phyloP scores from a whole-genome alignment of 2,329 filamentous ascomycete genomes.

The Geoglossum cookeanum region DNA sequence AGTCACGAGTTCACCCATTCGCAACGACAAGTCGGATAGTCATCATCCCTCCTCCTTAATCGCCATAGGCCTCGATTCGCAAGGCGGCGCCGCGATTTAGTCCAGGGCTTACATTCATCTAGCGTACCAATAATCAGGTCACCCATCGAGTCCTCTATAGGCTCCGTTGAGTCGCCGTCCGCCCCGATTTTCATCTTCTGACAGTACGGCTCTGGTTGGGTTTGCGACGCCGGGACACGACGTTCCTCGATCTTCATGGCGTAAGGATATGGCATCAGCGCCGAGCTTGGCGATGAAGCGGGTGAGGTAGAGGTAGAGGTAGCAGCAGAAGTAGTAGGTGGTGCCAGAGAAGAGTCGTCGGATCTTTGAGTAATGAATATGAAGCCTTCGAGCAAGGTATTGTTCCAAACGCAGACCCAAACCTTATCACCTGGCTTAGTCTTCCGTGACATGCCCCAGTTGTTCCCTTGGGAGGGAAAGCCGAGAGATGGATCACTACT shows the following conservation, averaged over 20 bases:
- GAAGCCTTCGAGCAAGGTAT: constrained; percentile 46
- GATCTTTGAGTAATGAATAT: constrained; percentile 40
- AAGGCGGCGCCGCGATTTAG: background rate
- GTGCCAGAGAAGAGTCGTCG: constrained; percentile 12
- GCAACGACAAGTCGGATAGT: background rate
- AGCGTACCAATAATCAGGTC: background rate
- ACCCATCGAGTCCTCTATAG: background rate
- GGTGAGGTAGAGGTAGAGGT: constrained; percentile 7
- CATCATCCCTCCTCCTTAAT: background rate
- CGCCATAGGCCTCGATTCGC: background rate
- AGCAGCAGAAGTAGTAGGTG: constrained; percentile 10
- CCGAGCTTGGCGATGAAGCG: constrained; percentile 3
- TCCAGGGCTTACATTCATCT: background rate
- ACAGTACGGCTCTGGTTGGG: constrained; percentile 34
- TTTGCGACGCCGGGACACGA: constrained; percentile 26
- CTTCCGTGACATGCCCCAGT: constrained; percentile 19
- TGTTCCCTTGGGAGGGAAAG: background rate
- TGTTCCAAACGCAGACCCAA: constrained; percentile 55
- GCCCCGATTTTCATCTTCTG: constrained; percentile 40
- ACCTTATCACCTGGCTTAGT: constrained; percentile 37
- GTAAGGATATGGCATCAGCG: constrained; percentile 27
- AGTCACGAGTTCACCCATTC: background rate
- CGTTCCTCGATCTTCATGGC: constrained; percentile 48
- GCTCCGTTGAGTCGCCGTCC: constrained; percentile 18
- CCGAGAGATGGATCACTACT: background rate